phyloP scores from a whole-genome alignment of 352 stramenopile genomes.

The Phytophthora melonis region DNA sequence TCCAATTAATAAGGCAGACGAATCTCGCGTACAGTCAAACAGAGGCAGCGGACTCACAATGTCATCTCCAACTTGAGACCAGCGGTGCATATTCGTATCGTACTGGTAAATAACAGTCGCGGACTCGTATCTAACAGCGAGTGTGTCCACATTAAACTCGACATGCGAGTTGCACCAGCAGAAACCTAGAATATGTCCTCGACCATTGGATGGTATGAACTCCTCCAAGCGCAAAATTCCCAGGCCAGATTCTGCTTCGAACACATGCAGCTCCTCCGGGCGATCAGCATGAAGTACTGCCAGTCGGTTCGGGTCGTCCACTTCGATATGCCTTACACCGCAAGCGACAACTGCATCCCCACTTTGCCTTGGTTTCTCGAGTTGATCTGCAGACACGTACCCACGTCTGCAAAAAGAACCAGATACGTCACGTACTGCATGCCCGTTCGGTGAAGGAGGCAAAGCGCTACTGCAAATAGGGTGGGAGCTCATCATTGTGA shows the following conservation, averaged over 20 bases:
- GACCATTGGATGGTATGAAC: constrained; percentile 61
- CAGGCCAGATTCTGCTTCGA: constrained; percentile 84
- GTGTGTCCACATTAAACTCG: constrained; percentile 85
- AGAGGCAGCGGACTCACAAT: constrained; percentile 61
- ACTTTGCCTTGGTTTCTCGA: constrained; percentile 19
- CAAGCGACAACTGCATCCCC: constrained; percentile 3
- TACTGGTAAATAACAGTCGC: constrained; percentile 86
- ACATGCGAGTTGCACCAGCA: constrained; percentile 85
- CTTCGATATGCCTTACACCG: constrained; percentile 79
- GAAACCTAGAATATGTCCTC: constrained; percentile 72
- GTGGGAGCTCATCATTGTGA: constrained; percentile 79
- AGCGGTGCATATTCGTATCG: constrained; percentile 65
- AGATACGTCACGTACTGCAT: constrained; percentile 8
- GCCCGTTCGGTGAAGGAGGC: constrained; percentile 12
- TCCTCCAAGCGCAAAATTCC: constrained; percentile 82
- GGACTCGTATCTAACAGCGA: constrained; percentile 77
- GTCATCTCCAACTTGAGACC: constrained; percentile 70
- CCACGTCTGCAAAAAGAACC: constrained; percentile 47
- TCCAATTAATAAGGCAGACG: constrained; percentile 80
- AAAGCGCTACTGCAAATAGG: constrained; percentile 15
- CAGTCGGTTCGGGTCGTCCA: constrained; percentile 87
- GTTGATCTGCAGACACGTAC: constrained; percentile 36
- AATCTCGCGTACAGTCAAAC: constrained; percentile 87
- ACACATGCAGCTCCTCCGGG: constrained; percentile 68
- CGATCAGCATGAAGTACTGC: constrained; percentile 63